A percentile compares a stretch with the other conserved stretches of the same genome.
phyloP scores from a whole-genome alignment of 169 alveolate species.

The Cryptosporidium xiaoi region DNA sequence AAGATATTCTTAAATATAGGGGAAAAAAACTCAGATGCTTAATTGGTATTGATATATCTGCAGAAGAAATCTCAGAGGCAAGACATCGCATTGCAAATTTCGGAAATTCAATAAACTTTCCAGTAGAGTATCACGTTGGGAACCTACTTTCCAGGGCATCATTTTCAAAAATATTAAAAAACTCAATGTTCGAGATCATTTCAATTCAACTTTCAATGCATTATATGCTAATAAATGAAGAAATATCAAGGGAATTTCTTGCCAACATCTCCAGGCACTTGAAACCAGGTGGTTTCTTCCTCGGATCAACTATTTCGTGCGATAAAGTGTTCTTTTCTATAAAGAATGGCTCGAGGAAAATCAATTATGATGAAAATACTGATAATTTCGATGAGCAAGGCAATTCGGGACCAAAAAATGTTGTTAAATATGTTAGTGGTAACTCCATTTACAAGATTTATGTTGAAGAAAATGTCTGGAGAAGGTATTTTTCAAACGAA shows the following conservation, averaged over 20 bases:
- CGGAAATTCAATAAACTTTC: conserved; percentile 74
- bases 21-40: conserved; percentile 83
- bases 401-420: conserved; percentile 64
- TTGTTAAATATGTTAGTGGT: conserved; percentile 74
- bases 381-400: conserved; percentile 59
- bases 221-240: conserved; percentile 89
- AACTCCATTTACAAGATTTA: conserved; percentile 78
- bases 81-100: conserved; percentile 83
- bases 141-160: conserved; percentile 75
- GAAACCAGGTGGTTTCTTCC: conserved; percentile 89
- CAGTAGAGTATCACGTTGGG: conserved; percentile 84
- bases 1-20: conserved; percentile 88
- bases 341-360: conserved; percentile 28
- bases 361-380: conserved; percentile 10
- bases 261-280: conserved; percentile 82
- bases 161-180: conserved; percentile 66
- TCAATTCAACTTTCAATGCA: conserved; percentile 93
- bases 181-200: conserved; percentile 83
- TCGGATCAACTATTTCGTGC: conserved; percentile 86
- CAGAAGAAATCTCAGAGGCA: conserved; percentile 87
- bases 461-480: conserved; percentile 75
- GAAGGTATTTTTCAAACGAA: conserved; percentile 57
- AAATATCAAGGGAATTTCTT: conserved; percentile 86
- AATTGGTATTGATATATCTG: conserved; percentile 89
- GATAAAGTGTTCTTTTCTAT: conserved; percentile 48